phyloP scores from a whole-genome alignment of 768 basidiomycete species.

The Lactarius quietus region DNA sequence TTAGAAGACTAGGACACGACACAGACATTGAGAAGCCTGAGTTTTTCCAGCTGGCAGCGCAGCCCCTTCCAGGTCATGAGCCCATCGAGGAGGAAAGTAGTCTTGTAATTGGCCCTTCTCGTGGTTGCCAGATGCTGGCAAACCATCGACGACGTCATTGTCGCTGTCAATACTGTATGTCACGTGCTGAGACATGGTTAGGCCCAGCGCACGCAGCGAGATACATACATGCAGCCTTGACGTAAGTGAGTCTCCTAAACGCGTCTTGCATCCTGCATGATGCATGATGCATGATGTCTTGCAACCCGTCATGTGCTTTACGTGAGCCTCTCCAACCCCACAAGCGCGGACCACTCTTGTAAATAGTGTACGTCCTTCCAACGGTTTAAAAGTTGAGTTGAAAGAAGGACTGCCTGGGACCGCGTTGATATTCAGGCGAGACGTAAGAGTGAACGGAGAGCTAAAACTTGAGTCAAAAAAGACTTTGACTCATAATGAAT shows the following conservation, averaged over 20 bases:
- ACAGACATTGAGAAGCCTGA: conserved; percentile 2
- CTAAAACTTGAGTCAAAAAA: conserved; percentile 52
- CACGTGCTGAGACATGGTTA: conserved; percentile 8
- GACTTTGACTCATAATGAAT: conserved; percentile 46
- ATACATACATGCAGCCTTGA: neutral
- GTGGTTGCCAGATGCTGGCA: conserved; percentile 2
- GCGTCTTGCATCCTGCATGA: neutral
- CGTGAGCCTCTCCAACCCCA: no score
- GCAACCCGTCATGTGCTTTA: neutral
- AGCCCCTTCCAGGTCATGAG: conserved; percentile 17
- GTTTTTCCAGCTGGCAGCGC: neutral
- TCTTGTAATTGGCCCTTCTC: conserved; percentile 15
- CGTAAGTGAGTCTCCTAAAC: neutral
- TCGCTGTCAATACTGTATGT: conserved; percentile 23
- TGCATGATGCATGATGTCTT: no score
- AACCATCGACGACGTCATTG: conserved; percentile 21
- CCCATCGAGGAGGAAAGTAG: conserved; percentile 15
- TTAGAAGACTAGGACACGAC: neutral
- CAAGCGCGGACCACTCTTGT: neutral
- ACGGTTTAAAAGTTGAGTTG: neutral
- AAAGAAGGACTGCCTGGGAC: no score
- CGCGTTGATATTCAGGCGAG: no score
- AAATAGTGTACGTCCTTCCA: neutral
- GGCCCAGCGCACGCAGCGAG: neutral
- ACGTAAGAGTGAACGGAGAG: no score